Base-by-base conservation (phyloP, 192 early-diverging fungal genomes). In the Umbelopsis sp. region DNA sequence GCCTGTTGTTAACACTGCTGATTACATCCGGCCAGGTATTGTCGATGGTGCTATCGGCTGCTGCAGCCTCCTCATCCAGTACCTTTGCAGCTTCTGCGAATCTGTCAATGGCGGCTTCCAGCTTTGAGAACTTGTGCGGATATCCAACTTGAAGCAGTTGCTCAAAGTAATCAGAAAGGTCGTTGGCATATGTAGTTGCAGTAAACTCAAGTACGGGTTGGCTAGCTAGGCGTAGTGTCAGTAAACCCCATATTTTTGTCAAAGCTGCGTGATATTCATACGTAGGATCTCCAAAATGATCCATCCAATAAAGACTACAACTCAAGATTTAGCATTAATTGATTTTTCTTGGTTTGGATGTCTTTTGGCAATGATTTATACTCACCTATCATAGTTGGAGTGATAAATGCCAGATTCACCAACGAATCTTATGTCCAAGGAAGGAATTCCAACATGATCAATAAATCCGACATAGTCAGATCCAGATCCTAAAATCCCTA, bases 401-500 rank as follows among this genome's bases (percentile, higher is more conserved):
- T 90, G 89, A 27, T 84, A 85, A 3, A 82, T 64, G 22, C 85
- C 83, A 11, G 71, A 46, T 25, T 72, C 70, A 25, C 81, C 82
- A 2, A 52, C 61, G 71, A 90, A 90, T 50, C 78, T 74, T 64
- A 90, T 45, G 61, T 81, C 73, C 11, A 89, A 22, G 1, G 82
- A 73, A 6, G 86, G 72, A n/a, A 90, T 78, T 47, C 89, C 89
- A 15, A 86, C 74, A 46, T 86, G 84, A 9, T 86, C 78, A 44
- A 87, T 71, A 46, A 90, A 90, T 13, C 84, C 71, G 1, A 79
- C 74, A 71, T 73, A 84, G 47, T 88, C 89, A 46, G 83, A 82
- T 30, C 80, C 81, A 35, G 74, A 72, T 6, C 73, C 68, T 3
- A 74, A 45, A 9, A 45, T 25, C 1, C 53, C 73, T 0, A 68